These are phyloP conservation scores for Strobilomyces dryophilus DNA, from an alignment of 768 basidiomycete species.

Conservation along the genomic window DNA sequence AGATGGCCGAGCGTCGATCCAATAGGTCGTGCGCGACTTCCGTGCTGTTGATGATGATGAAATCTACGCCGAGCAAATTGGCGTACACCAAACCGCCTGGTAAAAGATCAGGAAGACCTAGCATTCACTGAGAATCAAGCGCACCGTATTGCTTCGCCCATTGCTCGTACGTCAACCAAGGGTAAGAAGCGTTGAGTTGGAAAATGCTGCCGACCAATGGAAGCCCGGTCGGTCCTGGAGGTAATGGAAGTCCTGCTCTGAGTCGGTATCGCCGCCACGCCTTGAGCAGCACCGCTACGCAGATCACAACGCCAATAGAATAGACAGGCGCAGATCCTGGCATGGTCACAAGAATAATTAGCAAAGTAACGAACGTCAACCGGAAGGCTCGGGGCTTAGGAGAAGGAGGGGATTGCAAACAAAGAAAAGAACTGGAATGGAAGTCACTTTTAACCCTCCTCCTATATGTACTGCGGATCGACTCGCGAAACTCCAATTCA, in stretches of 20 bases:
- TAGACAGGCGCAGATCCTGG: conserved; percentile 1
- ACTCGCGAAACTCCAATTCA: not conserved
- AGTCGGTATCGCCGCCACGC: conserved; percentile 13
- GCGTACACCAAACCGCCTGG: conserved; percentile 24
- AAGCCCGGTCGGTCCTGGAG: conserved; percentile 50
- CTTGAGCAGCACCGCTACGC: conserved; percentile 1
- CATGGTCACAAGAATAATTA: not conserved
- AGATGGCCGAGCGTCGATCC: conserved; percentile 24
- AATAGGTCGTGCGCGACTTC: conserved; percentile 22
- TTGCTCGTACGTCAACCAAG: conserved; percentile 32
- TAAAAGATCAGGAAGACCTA: not conserved
- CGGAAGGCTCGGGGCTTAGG: not conserved
- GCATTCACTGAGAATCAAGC: not conserved
- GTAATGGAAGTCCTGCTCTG: conserved; percentile 31
- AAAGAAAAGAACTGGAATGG: not conserved
- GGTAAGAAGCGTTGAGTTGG: conserved; percentile 16
- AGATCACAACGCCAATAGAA: conserved; percentile 3
- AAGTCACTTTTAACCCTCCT: not conserved
- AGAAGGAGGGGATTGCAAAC: not conserved
- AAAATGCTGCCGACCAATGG: conserved; percentile 26
- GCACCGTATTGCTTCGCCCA: conserved; percentile 34
- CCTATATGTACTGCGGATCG: not conserved
- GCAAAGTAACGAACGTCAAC: not conserved
- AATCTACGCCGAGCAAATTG: conserved; percentile 26
- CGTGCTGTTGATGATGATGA: conserved; percentile 23